Percentiles rank a stretch among this genome's conserved stretches.
These are phyloP conservation scores for Emmonsiellopsis sp. DNA, from an alignment of 2,329 filamentous ascomycete genomes.

Conservation along the genomic window DNA sequence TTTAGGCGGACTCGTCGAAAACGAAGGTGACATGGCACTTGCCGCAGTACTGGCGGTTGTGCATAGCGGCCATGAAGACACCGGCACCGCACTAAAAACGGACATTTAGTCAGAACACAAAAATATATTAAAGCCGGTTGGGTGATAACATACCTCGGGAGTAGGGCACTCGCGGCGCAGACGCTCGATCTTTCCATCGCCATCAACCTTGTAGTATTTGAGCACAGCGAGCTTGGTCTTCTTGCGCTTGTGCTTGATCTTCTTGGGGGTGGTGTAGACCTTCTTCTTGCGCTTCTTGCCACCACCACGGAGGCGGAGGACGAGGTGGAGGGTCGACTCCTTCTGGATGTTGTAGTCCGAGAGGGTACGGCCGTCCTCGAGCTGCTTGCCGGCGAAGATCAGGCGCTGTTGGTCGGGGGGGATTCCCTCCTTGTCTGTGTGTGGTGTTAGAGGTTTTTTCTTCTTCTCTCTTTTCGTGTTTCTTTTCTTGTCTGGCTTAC, in stretches of 20 bases:
- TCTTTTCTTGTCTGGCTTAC: conserved; percentile 30
- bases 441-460: conserved; percentile 4
- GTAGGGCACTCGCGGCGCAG: conserved; percentile 94
- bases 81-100: conserved; percentile 82
- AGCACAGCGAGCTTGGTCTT: conserved; percentile 99
- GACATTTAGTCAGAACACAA: background rate
- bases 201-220: conserved; percentile 99
- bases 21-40: conserved; percentile 64
- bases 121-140: background rate
- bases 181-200: conserved; percentile 99
- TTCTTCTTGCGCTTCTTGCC: conserved; percentile 99
- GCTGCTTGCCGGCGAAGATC: conserved; percentile 99
- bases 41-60: conserved; percentile 96
- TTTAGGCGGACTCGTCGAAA: conserved; percentile 57
- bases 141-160: conserved; percentile 58
- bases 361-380: conserved; percentile 97
- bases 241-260: conserved; percentile 99
- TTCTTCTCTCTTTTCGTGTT: background rate
- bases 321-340: conserved; percentile 96
- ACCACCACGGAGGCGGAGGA: conserved; percentile 96
- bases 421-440: conserved; percentile 98
- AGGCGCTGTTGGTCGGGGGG: conserved; percentile 98
- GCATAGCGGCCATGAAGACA: conserved; percentile 99
- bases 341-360: conserved; percentile 99
- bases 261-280: conserved; percentile 99